A percentile compares a stretch with the other conserved stretches of the same genome.
Conservation (phyloP, 352 stramenopile genomes). For the Phytophthora rubi region DNA sequence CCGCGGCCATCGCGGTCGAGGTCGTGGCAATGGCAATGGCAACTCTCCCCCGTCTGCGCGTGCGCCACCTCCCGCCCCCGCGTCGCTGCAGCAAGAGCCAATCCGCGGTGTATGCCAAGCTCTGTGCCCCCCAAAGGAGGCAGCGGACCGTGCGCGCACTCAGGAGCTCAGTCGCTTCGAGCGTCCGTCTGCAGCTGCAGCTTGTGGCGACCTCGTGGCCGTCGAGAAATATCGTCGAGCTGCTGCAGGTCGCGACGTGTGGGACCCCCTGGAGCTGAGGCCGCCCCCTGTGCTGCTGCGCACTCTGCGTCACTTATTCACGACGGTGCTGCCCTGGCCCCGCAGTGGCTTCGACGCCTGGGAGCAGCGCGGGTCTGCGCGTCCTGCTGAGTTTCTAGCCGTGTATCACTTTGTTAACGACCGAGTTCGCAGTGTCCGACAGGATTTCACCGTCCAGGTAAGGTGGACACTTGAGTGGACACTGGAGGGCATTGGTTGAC, state of each 20-base stretch:
- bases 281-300: conserved; percentile 44
- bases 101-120: conserved; percentile 39
- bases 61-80: neutral
- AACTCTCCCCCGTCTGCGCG: neutral
- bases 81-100: conserved; percentile 14
- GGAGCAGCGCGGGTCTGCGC: conserved; percentile 7
- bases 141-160: conserved; percentile 36
- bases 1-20: neutral
- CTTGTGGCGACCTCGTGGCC: conserved; percentile 18
- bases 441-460: conserved; percentile 80
- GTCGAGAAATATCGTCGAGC: conserved; percentile 68
- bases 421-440: conserved; percentile 70
- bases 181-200: conserved; percentile 6
- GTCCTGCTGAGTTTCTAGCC: conserved; percentile 48
- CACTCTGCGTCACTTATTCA: conserved; percentile 56
- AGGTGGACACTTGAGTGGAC: neutral
- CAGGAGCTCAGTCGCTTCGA: conserved; percentile 64
- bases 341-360: conserved; percentile 42
- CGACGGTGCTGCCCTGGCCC: conserved; percentile 40
- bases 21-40: neutral
- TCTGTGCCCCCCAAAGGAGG: conserved; percentile 45
- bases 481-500: conserved; percentile 14
- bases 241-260: conserved; percentile 46
- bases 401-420: conserved; percentile 80
- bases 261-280: conserved; percentile 36